phyloP scores from a whole-genome alignment of 139 green algal species.

The Chlorella sp. region DNA sequence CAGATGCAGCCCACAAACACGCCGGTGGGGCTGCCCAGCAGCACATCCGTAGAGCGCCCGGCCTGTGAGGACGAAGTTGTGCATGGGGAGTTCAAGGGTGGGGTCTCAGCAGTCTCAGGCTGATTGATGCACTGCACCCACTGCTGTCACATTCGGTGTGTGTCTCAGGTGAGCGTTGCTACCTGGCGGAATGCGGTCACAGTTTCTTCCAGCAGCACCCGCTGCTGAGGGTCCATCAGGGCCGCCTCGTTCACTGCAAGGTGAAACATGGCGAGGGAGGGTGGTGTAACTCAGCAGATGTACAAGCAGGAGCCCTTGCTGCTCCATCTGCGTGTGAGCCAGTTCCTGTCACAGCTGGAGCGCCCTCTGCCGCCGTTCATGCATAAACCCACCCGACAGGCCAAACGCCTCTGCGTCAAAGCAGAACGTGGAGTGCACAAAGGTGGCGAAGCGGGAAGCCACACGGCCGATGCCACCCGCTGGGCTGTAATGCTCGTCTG shows the following conservation, averaged over 20 bases:
- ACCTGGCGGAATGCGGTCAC: slow-evolving; percentile 21
- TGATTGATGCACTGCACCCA: too few species aligned
- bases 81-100: too few species aligned
- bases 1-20: slow-evolving; percentile 85
- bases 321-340: too few species aligned
- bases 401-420: slow-evolving; percentile 81
- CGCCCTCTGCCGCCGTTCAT: too few species aligned
- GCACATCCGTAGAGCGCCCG: slow-evolving; percentile 5
- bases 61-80: too few species aligned
- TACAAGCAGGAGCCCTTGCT: too few species aligned
- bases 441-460: slow-evolving; percentile 71
- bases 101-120: too few species aligned
- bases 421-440: slow-evolving; percentile 59
- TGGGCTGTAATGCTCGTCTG: slow-evolving; percentile 60
- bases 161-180: background rate
- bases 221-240: slow-evolving; percentile 86
- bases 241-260: slow-evolving; percentile 56
- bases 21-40: slow-evolving; percentile 57
- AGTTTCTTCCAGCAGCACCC: slow-evolving; percentile 76
- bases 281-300: too few species aligned
- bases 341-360: too few species aligned
- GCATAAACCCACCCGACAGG: slow-evolving; percentile 39
- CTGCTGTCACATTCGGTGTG: too few species aligned
- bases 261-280: too few species aligned
- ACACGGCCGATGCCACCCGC: slow-evolving; percentile 35